Evolutionary conservation across 169 alveolate genomes (phyloP).

Genomic region (Plasmodium coatneyi): DNA sequence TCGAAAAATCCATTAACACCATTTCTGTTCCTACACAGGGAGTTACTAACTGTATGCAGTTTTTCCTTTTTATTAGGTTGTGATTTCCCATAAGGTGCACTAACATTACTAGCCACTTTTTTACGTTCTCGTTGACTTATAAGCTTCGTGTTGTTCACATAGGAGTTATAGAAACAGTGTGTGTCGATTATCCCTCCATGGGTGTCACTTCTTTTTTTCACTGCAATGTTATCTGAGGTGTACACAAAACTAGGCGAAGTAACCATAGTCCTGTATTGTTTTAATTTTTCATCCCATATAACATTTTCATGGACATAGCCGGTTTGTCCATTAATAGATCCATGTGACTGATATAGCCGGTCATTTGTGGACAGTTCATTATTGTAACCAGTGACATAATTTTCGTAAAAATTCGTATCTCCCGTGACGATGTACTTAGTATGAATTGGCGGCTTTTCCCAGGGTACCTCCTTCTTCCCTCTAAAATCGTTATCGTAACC

Average conservation of each 20-base stretch:
- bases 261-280: neutral
- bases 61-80: neutral
- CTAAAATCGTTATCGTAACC: neutral
- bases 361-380: neutral
- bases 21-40: neutral
- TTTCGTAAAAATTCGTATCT: conserved; percentile 6
- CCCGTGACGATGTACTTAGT: neutral
- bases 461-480: neutral
- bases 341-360: neutral
- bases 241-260: neutral
- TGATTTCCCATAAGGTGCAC: neutral
- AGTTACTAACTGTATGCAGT: neutral
- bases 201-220: neutral
- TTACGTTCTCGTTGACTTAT: neutral
- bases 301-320: neutral
- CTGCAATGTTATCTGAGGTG: neutral
- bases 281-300: neutral
- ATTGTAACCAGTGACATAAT: neutral
- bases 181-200: neutral
- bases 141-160: conserved; percentile 2
- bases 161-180: conserved; percentile 19
- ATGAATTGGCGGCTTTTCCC: conserved; percentile 5
- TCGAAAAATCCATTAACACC: neutral
- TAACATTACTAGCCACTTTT: neutral
- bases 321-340: neutral